These are phyloP conservation scores for Fusarium sublunatum DNA, from an alignment of 2,329 filamentous ascomycete species.

Conservation along the genomic window DNA sequence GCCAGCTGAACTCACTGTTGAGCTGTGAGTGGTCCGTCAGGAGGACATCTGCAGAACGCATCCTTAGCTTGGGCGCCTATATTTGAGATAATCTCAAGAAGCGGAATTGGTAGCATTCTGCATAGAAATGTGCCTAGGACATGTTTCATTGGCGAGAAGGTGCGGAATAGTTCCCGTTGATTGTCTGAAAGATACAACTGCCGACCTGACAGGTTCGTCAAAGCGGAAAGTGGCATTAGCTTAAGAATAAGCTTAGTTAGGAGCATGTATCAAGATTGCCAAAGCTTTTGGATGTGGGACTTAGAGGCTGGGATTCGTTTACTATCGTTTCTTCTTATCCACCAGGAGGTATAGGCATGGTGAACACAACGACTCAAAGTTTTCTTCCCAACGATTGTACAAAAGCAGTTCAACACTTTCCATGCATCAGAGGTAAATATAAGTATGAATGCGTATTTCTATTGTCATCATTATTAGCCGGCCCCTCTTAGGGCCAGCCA, in stretches of 20 bases:
- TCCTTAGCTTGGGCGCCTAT: constrained; percentile 28
- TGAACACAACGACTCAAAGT: no score
- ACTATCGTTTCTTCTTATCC: no score
- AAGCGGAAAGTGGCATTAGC: not conserved
- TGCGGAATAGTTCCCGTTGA: not conserved
- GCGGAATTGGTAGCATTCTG: not conserved
- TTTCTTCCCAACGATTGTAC: no score
- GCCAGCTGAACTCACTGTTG: constrained; percentile 31
- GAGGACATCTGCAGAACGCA: not conserved
- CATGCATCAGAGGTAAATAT: no score
- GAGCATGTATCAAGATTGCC: constrained; percentile 17
- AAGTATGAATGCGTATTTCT: no score
- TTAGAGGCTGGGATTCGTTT: no score
- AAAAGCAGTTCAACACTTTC: no score
- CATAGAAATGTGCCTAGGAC: no score
- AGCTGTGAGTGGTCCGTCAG: constrained; percentile 12
- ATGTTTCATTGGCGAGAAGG: not conserved
- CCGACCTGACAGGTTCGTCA: not conserved
- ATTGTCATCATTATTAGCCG: no score
- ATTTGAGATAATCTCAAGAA: not conserved
- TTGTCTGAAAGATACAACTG: not conserved
- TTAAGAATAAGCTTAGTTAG: constrained; percentile 18
- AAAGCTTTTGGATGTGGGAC: not conserved
- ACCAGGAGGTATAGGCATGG: no score
- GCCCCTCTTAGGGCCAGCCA: no score